phyloP scores from a whole-genome alignment of 2,329 filamentous ascomycete species.

The Ophiostoma sp. region DNA sequence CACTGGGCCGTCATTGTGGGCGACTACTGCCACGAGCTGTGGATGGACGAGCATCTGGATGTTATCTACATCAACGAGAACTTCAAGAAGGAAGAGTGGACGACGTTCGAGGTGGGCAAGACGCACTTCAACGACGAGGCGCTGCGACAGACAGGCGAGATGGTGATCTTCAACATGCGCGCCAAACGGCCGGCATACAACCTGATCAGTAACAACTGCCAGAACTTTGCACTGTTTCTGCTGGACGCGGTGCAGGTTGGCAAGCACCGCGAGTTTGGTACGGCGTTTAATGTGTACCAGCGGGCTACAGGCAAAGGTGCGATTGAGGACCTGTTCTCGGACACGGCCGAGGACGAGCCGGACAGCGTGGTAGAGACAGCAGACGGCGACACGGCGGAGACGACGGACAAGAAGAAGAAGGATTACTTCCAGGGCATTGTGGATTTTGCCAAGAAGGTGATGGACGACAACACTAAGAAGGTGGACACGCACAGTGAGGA shows the following conservation, averaged over 20 bases:
- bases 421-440: conserved; percentile 39
- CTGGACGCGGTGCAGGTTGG: conserved; percentile 52
- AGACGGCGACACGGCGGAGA: conserved; percentile 23
- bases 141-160: conserved; percentile 45
- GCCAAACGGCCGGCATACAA: conserved; percentile 48
- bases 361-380: conserved; percentile 30
- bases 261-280: conserved; percentile 47
- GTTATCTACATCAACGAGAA: conserved; percentile 53
- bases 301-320: conserved; percentile 45
- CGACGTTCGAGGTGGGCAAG: conserved; percentile 47
- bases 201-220: conserved; percentile 56
- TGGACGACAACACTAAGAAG: conserved; percentile 51
- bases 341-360: conserved; percentile 32
- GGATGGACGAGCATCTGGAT: conserved; percentile 56
- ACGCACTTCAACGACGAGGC: conserved; percentile 53
- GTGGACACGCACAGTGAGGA: conserved; percentile 38
- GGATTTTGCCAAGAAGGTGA: conserved; percentile 47
- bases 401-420: conserved; percentile 23
- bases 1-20: conserved; percentile 57
- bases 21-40: conserved; percentile 52
- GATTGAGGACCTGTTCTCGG: conserved; percentile 48
- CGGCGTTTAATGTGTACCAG: conserved; percentile 50
- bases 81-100: conserved; percentile 45
- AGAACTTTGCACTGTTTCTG: conserved; percentile 50
- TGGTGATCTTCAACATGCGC: conserved; percentile 49